These are phyloP conservation scores for Orobanche coerulescens DNA, from an alignment of 257 asterid genomes.

Conservation along the genomic window DNA sequence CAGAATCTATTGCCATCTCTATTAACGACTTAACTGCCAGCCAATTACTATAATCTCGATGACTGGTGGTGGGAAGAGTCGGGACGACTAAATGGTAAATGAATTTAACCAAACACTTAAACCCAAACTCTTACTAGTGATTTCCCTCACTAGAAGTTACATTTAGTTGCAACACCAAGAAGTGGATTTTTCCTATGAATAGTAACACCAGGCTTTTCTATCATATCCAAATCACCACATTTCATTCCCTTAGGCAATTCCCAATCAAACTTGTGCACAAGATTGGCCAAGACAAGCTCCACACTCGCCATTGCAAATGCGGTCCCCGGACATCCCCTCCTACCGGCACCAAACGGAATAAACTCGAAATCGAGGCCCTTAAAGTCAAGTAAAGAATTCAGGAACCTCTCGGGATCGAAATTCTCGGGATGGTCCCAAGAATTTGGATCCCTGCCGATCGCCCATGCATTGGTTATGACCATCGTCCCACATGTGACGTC, in stretches of 20 bases:
- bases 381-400: slow-evolving; percentile 10
- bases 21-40: no score
- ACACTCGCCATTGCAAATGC: slow-evolving; percentile 20
- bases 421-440: slow-evolving; percentile 37
- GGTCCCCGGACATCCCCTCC: slow-evolving; percentile 36
- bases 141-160: no score
- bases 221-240: slow-evolving; percentile 22
- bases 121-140: no score
- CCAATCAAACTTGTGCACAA: slow-evolving; percentile 27
- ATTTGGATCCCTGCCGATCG: slow-evolving; percentile 31
- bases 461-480: slow-evolving; percentile 32
- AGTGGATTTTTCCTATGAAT: slow-evolving; percentile 29
- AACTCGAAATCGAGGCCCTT: slow-evolving; percentile 30
- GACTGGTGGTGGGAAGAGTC: no score
- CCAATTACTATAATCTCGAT: no score
- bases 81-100: no score
- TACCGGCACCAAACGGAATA: slow-evolving; percentile 33
- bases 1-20: no score
- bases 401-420: slow-evolving; percentile 39
- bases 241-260: slow-evolving; percentile 18
- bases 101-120: no score
- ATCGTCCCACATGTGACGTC: slow-evolving; percentile 31
- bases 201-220: slow-evolving; percentile 24
- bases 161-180: slow-evolving; percentile 17
- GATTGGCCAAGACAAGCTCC: slow-evolving; percentile 32